Evolutionary conservation across 257 asterid genomes (phyloP).

Genomic region (Gardenia jasminoides): DNA sequence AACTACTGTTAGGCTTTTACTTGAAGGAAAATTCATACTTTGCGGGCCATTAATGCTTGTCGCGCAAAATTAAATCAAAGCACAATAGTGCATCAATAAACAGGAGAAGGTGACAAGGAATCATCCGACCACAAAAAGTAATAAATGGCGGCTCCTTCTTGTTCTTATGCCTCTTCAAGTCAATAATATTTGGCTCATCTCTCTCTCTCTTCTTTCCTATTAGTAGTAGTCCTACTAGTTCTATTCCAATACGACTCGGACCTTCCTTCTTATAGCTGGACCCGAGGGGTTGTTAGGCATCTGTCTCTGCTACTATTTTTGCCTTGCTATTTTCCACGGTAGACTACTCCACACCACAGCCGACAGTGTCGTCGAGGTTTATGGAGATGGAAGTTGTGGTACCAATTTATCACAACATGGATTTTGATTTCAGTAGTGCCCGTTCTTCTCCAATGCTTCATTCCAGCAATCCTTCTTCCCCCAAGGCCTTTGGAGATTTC

Average conservation of each 20-base stretch:
- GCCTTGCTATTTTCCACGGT: neutral
- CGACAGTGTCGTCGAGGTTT: neutral
- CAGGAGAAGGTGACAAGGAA: conserved; percentile 15
- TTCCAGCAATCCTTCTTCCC: conserved; percentile 37
- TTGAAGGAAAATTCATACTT: conserved; percentile 24
- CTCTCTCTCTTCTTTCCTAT: neutral
- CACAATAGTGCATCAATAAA: neutral
- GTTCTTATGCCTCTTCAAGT: conserved; percentile 8
- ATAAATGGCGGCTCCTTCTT: conserved; percentile 43
- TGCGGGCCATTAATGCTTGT: conserved; percentile 15
- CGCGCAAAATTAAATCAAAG: neutral
- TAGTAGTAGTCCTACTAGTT: too few species aligned
- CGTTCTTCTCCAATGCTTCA: conserved; percentile 38
- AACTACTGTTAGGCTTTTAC: conserved; percentile 1
- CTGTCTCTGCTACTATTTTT: neutral
- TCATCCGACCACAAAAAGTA: conserved; percentile 21
- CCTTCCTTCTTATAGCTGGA: neutral
- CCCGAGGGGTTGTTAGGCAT: neutral
- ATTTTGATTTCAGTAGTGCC: conserved; percentile 50
- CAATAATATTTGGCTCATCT: conserved; percentile 25
- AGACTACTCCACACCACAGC: too few species aligned
- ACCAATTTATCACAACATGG: conserved; percentile 27
- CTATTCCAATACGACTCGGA: too few species aligned
- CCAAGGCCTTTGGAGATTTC: conserved; percentile 39
- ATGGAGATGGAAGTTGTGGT: conserved; percentile 51